These are phyloP conservation scores for Colletotrichum gloeosporioides DNA, from an alignment of 2,329 filamentous ascomycete genomes.

Conservation along the genomic window DNA sequence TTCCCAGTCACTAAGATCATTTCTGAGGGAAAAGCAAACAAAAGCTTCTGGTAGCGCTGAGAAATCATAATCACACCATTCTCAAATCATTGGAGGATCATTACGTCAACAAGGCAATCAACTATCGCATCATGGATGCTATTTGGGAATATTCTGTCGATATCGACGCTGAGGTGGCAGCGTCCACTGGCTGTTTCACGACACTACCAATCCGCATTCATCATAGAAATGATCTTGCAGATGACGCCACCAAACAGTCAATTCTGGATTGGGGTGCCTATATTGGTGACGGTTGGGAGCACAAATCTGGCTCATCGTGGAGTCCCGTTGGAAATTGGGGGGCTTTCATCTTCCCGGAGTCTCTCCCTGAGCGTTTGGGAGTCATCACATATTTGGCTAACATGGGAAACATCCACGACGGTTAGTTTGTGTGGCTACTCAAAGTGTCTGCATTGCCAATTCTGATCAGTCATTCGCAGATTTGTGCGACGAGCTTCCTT, in stretches of 20 bases:
- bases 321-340: constrained; percentile 3
- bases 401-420: constrained; percentile 10
- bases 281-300: not conserved
- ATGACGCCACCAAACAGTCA: not conserved
- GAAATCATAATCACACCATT: not conserved
- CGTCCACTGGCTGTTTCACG: constrained; percentile 1
- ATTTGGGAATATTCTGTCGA: not conserved
- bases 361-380: not conserved
- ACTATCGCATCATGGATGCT: not conserved
- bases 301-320: not conserved
- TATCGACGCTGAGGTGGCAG: not conserved
- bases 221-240: not conserved
- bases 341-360: constrained; percentile 9
- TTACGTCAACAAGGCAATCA: not conserved
- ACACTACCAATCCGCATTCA: constrained; percentile 7
- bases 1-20: not conserved
- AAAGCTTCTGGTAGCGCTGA: not conserved
- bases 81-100: not conserved
- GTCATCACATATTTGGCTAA: not conserved
- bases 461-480: not conserved
- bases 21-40: not conserved
- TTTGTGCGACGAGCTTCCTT: not conserved
- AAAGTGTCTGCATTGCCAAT: rapidly evolving
- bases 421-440: not conserved
- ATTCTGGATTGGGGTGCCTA: not conserved